Base-by-base conservation (phyloP, 495 filamentous ascomycete species). In the Aspergillus wentii region DNA sequence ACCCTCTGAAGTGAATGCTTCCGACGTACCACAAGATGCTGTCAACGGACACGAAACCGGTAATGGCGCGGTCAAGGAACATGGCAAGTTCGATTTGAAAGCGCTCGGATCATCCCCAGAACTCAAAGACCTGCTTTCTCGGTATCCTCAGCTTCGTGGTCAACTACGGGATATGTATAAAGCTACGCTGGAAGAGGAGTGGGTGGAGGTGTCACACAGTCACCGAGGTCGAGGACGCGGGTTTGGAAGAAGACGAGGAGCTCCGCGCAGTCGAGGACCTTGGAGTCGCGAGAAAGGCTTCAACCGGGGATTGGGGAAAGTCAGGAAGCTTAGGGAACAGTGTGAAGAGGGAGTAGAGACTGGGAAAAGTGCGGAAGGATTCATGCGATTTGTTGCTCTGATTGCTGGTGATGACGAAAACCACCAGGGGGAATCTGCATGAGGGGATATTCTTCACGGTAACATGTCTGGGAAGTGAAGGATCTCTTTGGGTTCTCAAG, bases 141-240 rank as follows among this genome's bases (percentile, higher is more conserved):
- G 54, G 15, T 75, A 77, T 49, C 78, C 80, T 5, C 41, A 56
- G 33, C 71, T 83, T 10, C 59, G 63, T 8, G 21, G 45, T 10
- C 64, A 72, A 35, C 62, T 85, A 11, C 52, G 57, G 23, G 59
- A 72, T 2, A 79, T 83, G 44, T 66, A 75, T 36, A 56, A 57
- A 19, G 59, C 64, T 7, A 81, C 76, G 7, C 59, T 72, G 20
- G 60, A 68, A 43, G 61, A 67, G 18, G 55, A 64, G 49, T 69
- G 66, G 66, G 52, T 62, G 4, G 64, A 68, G 42, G 29, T 53
- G 33, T 42, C 54, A 22, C 14, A 38, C 34, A 4, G 46, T 44
- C 3, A 38, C 33, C 23, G 35, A 8, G 46, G 41, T 17, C 50
- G 53, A 33, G 42, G 51, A 5, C 52, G 58, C 20, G 29, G 36